A percentile compares a stretch with the other conserved stretches of the same genome.
Evolutionary conservation across 768 basidiomycete species (phyloP).

Genomic region (Lentinula sp.): DNA sequence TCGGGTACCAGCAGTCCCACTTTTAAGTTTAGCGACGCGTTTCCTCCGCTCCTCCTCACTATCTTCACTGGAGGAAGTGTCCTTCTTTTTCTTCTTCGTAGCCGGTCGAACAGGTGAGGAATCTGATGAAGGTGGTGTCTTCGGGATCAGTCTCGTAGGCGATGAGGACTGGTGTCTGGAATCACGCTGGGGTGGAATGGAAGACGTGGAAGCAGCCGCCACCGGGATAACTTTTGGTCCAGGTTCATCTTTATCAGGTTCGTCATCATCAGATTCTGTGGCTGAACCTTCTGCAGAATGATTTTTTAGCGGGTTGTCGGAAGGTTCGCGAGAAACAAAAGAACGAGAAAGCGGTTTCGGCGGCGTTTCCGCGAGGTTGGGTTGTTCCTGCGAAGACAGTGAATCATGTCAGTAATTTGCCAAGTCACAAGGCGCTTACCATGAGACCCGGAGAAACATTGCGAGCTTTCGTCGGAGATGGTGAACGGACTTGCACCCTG

Average conservation of each 20-base stretch:
- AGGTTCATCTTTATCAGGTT: neutral
- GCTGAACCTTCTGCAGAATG: slow-evolving; percentile 32
- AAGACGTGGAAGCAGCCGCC: neutral
- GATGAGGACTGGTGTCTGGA: neutral
- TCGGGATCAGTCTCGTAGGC: slow-evolving; percentile 13
- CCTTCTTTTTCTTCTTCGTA: slow-evolving; percentile 41
- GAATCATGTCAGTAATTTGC: neutral
- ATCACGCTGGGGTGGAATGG: slow-evolving; percentile 4
- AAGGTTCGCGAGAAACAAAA: neutral
- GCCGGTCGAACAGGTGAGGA: slow-evolving; percentile 44
- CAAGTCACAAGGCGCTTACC: slow-evolving; percentile 6
- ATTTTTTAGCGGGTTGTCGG: slow-evolving; percentile 2
- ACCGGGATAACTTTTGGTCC: neutral
- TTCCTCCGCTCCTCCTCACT: slow-evolving; percentile 50
- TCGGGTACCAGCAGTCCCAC: slow-evolving; percentile 26
- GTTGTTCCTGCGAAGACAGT: neutral
- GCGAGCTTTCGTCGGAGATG: slow-evolving; percentile 9
- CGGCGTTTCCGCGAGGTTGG: neutral
- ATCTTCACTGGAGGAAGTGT: slow-evolving; percentile 41
- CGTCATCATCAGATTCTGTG: slow-evolving; percentile 31
- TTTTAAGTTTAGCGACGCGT: slow-evolving; percentile 33
- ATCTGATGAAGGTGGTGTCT: slow-evolving; percentile 33
- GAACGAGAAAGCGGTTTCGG: neutral
- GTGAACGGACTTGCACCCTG: slow-evolving; percentile 11
- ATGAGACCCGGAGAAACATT: neutral